Evolutionary conservation across 805 yeast genomes (phyloP).

Genomic region (Vanderwaltozyma verrucispora): DNA sequence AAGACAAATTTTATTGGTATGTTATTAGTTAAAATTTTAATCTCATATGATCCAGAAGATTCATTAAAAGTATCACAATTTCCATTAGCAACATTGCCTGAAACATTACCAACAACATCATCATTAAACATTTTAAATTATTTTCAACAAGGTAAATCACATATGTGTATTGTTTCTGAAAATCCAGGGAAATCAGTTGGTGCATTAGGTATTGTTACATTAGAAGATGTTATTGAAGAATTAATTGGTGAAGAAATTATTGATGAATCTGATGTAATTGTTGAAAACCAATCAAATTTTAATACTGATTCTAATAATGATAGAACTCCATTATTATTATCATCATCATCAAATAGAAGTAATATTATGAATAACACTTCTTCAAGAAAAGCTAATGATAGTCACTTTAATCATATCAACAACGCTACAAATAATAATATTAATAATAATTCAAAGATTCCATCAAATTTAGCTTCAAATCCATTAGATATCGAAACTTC

Average conservation of each 20-base stretch:
- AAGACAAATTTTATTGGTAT: conserved; percentile 89
- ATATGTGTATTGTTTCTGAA: conserved; percentile 87
- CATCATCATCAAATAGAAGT: too few species aligned
- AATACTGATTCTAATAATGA: too few species aligned
- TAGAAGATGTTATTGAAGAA: conserved; percentile 98
- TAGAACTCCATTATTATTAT: not conserved
- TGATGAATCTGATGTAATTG: conserved; percentile 89
- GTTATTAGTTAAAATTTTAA: conserved; percentile 84
- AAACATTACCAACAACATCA: conserved; percentile 83
- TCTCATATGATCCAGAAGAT: conserved; percentile 95
- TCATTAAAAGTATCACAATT: conserved; percentile 84
- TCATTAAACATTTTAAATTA: conserved; percentile 89
- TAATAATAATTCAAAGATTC: conserved; percentile 7
- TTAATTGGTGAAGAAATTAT: conserved; percentile 95
- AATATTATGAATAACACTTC: too few species aligned
- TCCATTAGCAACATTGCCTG: conserved; percentile 94
- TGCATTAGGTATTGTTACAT: conserved; percentile 81
- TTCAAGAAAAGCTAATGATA: too few species aligned
- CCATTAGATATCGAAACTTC: conserved; percentile 57
- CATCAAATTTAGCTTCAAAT: conserved; percentile 52
- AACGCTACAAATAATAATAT: too few species aligned
- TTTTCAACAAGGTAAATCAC: conserved; percentile 96
- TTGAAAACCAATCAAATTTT: conserved; percentile 37
- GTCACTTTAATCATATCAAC: not conserved
- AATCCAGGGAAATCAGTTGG: conserved; percentile 78